phyloP scores from a whole-genome alignment of 2,329 filamentous ascomycete genomes.

The Colletotrichum sp. region DNA sequence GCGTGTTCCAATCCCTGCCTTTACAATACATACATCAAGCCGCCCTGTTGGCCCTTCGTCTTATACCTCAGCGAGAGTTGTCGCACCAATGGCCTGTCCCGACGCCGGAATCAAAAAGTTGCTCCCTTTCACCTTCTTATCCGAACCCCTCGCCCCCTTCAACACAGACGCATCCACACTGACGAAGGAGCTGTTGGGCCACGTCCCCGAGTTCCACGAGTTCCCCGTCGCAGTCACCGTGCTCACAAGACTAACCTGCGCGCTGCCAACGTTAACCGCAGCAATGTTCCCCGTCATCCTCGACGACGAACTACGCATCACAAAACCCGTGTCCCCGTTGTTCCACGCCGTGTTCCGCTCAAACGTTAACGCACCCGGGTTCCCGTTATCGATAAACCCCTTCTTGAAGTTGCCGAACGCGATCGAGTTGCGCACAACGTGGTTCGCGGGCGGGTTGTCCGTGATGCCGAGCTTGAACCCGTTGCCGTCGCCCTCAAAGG shows the following conservation, averaged over 20 bases:
- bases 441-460: conserved; percentile 43
- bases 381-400: conserved; percentile 51
- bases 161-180: conserved; percentile 39
- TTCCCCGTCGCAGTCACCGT: conserved; percentile 37
- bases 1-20: neutral
- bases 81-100: conserved; percentile 43
- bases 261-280: conserved; percentile 33
- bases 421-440: conserved; percentile 46
- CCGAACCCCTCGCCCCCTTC: conserved; percentile 36
- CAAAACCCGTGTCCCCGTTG: conserved; percentile 46
- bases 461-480: conserved; percentile 50
- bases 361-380: conserved; percentile 43
- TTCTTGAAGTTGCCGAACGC: conserved; percentile 46
- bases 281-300: conserved; percentile 43
- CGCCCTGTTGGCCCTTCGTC: neutral
- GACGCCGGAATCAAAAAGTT: conserved; percentile 43
- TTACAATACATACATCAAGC: neutral
- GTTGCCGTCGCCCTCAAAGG: conserved; percentile 50
- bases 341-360: conserved; percentile 51
- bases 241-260: conserved; percentile 27
- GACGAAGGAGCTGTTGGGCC: conserved; percentile 43
- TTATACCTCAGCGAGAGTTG: conserved; percentile 17
- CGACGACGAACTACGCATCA: conserved; percentile 39
- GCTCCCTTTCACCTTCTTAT: conserved; percentile 42
- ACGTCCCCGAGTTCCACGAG: conserved; percentile 43